Conservation (phyloP, 805 yeast species). For the Yarrowia bubula region DNA sequence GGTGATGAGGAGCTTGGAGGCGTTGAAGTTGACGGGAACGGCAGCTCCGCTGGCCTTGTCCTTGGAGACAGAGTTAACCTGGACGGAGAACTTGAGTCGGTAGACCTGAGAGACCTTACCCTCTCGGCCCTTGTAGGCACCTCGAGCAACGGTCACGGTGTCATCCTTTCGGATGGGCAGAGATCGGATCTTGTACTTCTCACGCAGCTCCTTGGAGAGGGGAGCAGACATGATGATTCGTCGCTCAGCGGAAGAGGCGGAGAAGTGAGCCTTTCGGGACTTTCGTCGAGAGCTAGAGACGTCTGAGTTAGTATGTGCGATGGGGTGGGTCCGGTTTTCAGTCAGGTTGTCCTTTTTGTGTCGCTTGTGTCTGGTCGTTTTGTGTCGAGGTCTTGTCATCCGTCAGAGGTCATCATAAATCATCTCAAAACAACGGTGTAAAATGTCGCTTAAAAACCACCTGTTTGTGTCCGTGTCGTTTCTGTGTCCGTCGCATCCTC, state of each 20-base stretch:
- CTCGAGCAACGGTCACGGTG: slow-evolving; percentile 93
- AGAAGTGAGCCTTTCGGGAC: slow-evolving; percentile 99
- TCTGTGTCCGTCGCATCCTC: not conserved
- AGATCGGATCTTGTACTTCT: slow-evolving; percentile 92
- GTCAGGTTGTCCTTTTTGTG: not conserved
- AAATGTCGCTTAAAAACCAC: not conserved
- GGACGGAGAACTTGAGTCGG: slow-evolving; percentile 97
- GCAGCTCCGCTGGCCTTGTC: slow-evolving; percentile 98
- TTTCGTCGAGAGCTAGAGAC: slow-evolving; percentile 99
- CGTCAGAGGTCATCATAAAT: too few species aligned
- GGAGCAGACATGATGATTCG: slow-evolving; percentile 97
- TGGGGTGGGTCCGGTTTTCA: not conserved
- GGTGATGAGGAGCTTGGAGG: slow-evolving; percentile 98
- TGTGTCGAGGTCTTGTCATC: too few species aligned
- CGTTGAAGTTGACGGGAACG: slow-evolving; percentile 95
- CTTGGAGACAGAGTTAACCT: slow-evolving; percentile 94
- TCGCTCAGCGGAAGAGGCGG: slow-evolving; percentile 94
- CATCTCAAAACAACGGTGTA: too few species aligned
- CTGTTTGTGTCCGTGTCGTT: not conserved
- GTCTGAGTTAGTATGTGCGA: slow-evolving; percentile 50
- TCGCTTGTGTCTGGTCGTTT: too few species aligned
- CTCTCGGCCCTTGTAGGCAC: slow-evolving; percentile 99
- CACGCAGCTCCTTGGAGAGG: slow-evolving; percentile 97
- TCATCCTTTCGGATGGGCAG: slow-evolving; percentile 98
- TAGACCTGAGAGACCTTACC: slow-evolving; percentile 96